Base-by-base conservation (phyloP, 495 filamentous ascomycete genomes). In the Lophiotrema nucula region DNA sequence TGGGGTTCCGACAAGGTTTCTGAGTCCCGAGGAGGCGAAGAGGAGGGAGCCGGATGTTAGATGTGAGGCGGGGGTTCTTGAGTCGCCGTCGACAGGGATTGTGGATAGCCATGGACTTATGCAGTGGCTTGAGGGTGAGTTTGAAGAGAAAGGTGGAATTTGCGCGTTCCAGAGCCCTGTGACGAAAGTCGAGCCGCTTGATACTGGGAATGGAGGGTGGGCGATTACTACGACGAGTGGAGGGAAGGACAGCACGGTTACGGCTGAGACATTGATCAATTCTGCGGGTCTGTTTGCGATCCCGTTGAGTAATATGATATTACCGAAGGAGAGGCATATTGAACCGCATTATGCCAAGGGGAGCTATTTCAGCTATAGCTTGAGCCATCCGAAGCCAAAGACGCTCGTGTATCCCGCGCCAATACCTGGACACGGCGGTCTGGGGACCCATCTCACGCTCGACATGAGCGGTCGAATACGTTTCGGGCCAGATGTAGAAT, bases 401-500 rank as follows among this genome's bases (percentile, higher is more conserved):
- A 92, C 87, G 0, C 81, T 97, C 2, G 73, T 98, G 19, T 98
- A 98, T 67, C 93, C 93, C 1, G 89, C 85, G 0, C 89, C 91
- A 0, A 70, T 86, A 8, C 87, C 88, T 0, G 90, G 92, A 12
- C 80, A 84, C 35, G 92, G 81, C 41, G 93, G 93, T 0, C 77
- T 98, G 8, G 93, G 93, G 38, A 97, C 93, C 1, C 93, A 98
- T 73, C 74, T 98, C 4, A 98, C 93, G 0, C 79, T 97, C 18
- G 93, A 98, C 67, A 78, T 97, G 75, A 82, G 79, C 0, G 92
- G 91, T 0, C 81, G 88, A 0, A 80, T 97, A 24, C 86, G 92
- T 31, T 98, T 98, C 68, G 93, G 93, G 0, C 93, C 93, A 0
- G 93, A 98, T 66, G 89, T 97, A 12, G 91, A 97, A 70, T 97